A percentile compares a stretch with the other conserved stretches of the same genome.
These are phyloP conservation scores for Chrysopogon serrulatus DNA, from an alignment of 176 grass and related monocot genomes.

Conservation along the genomic window DNA sequence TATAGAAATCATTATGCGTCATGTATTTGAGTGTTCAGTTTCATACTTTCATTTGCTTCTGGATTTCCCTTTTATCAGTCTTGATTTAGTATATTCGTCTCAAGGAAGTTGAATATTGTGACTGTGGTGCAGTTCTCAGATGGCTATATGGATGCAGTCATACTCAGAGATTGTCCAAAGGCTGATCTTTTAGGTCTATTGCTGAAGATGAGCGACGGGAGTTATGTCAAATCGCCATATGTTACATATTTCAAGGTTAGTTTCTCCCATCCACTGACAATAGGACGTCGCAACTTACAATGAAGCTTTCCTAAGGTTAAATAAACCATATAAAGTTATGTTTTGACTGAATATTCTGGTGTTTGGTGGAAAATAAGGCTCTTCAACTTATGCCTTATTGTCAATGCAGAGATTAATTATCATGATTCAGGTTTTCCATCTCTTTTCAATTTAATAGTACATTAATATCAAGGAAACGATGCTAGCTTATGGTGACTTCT, in stretches of 20 bases:
- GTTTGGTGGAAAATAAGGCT: not conserved
- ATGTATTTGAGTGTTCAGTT: not conserved
- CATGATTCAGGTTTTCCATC: not conserved
- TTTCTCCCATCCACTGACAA: not conserved
- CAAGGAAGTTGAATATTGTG: not conserved
- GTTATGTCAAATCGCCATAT: conserved; percentile 64
- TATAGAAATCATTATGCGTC: not conserved
- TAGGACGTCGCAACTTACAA: not conserved
- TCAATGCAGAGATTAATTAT: not conserved
- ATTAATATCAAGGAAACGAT: not conserved
- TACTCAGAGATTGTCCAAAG: conserved; percentile 66
- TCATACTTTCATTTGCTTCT: not conserved
- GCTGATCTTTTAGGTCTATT: conserved; percentile 52
- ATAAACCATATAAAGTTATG: not conserved
- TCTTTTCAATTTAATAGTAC: not conserved
- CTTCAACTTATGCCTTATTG: not conserved
- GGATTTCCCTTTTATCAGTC: not conserved
- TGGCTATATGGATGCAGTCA: conserved; percentile 68
- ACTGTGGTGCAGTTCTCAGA: conserved; percentile 71
- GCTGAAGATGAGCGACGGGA: conserved; percentile 66
- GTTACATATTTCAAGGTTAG: conserved; percentile 74
- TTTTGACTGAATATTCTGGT: not conserved
- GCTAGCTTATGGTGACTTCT: not conserved
- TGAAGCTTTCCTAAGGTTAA: not conserved
- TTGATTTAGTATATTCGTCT: not conserved